phyloP scores from a whole-genome alignment of 805 yeast species.

The Yarrowia porcina region DNA sequence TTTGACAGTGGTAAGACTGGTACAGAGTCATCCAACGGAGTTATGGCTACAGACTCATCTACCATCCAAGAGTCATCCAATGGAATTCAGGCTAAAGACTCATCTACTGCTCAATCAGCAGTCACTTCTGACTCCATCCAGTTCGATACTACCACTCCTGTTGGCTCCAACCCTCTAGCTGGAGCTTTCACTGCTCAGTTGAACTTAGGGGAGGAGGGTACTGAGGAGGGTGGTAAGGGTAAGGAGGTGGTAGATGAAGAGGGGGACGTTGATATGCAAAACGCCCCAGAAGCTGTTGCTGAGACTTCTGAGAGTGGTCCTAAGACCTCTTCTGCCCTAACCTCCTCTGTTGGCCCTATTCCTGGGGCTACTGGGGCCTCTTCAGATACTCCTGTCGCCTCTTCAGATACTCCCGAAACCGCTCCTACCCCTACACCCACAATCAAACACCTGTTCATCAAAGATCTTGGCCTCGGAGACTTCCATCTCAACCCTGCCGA shows the following conservation, averaged over 20 bases:
- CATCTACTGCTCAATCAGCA: too few species aligned
- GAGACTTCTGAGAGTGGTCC: background rate
- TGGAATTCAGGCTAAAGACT: background rate
- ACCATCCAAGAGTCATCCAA: too few species aligned
- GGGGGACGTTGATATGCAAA: background rate
- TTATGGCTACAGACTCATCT: too few species aligned
- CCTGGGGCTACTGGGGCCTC: too few species aligned
- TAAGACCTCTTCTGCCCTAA: too few species aligned
- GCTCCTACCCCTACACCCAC: background rate
- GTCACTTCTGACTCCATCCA: too few species aligned
- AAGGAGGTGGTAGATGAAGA: background rate
- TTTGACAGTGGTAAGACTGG: too few species aligned
- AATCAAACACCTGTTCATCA: slow-evolving; percentile 11
- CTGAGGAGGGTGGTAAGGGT: slow-evolving; percentile 9
- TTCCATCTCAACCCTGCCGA: slow-evolving; percentile 15
- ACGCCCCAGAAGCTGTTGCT: background rate
- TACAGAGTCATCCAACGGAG: too few species aligned
- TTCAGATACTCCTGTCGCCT: too few species aligned
- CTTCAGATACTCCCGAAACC: too few species aligned
- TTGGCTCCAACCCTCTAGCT: slow-evolving; percentile 1
- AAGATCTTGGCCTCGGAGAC: background rate
- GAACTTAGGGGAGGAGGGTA: background rate
- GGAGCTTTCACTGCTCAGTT: slow-evolving; percentile 12
- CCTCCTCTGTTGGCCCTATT: too few species aligned
- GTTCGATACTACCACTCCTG: too few species aligned